These are phyloP conservation scores for Candida sojae DNA, from an alignment of 1,139 yeast species.

Conservation along the genomic window DNA sequence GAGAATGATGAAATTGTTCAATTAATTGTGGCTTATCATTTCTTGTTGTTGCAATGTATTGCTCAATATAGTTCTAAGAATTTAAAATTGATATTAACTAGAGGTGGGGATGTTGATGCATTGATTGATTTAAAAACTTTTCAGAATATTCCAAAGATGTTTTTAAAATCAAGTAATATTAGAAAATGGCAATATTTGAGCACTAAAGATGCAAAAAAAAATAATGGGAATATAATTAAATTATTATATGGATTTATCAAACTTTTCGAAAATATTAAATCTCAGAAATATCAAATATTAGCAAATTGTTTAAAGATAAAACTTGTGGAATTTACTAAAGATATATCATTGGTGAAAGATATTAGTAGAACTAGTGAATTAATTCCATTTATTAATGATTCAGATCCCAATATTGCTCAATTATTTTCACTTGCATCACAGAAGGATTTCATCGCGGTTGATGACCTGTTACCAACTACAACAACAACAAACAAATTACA, in stretches of 20 bases:
- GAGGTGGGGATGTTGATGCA: conserved; percentile 12
- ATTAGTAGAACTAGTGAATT: conserved; percentile 9
- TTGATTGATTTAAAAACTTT: conserved; percentile 14
- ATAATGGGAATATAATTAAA: conserved; percentile 21
- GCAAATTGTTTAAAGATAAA: conserved; percentile 14
- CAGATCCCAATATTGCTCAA: conserved; percentile 5
- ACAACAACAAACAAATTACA: not conserved
- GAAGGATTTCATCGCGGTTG: not conserved
- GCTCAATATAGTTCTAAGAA: conserved; percentile 27
- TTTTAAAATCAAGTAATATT: conserved; percentile 24
- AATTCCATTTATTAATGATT: conserved; percentile 13
- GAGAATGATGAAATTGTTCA: conserved; percentile 18
- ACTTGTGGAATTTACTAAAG: conserved; percentile 13
- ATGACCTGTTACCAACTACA: not conserved
- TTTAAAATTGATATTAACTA: conserved; percentile 16
- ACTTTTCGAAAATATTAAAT: conserved; percentile 15
- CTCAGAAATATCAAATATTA: conserved; percentile 4
- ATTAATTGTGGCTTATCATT: conserved; percentile 32
- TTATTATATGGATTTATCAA: conserved; percentile 27
- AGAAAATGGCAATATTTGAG: conserved; percentile 23
- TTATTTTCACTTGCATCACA: conserved; percentile 1
- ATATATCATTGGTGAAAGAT: conserved; percentile 5
- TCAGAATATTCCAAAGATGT: conserved; percentile 18
- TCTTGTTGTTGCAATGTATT: conserved; percentile 31
- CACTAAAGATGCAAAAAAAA: conserved; percentile 13